phyloP scores from a whole-genome alignment of 2,329 filamentous ascomycete genomes.

The Aspergillus ustus region DNA sequence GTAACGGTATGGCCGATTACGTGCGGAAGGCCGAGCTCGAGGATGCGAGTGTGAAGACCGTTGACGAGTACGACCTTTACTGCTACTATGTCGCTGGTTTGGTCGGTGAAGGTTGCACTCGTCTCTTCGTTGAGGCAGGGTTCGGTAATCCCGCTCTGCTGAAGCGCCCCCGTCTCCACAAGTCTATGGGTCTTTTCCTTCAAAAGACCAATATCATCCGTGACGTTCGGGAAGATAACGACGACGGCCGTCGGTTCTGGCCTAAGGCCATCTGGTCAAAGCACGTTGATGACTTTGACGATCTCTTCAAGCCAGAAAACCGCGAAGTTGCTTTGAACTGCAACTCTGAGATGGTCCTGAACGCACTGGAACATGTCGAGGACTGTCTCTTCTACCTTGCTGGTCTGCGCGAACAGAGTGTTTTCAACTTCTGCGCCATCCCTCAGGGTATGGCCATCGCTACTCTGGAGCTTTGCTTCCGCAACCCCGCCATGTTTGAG shows the following conservation, averaged over 20 bases:
- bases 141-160: constrained; percentile 85
- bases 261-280: constrained; percentile 97
- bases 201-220: constrained; percentile 99
- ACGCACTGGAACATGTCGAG: constrained; percentile 82
- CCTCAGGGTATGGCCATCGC: constrained; percentile 98
- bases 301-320: constrained; percentile 83
- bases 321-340: constrained; percentile 78
- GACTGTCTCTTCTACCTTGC: constrained; percentile 99
- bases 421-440: constrained; percentile 99
- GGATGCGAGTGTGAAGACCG: constrained; percentile 76
- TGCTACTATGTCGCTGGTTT: constrained; percentile 98
- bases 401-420: constrained; percentile 90
- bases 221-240: constrained; percentile 86
- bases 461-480: constrained; percentile 88
- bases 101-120: constrained; percentile 92
- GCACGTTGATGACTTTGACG: constrained; percentile 86
- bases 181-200: constrained; percentile 96
- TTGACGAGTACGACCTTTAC: constrained; percentile 92
- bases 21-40: constrained; percentile 81
- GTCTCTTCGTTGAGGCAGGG: constrained; percentile 83
- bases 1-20: constrained; percentile 98
- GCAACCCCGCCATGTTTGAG: constrained; percentile 83
- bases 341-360: constrained; percentile 91
- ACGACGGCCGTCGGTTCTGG: constrained; percentile 90
- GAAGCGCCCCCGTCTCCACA: constrained; percentile 77